Evolutionary conservation across 345 rosid genomes (phyloP), one percentile per base, ranked within the genome.

Genomic region (Boechera divaricarpa): DNA sequence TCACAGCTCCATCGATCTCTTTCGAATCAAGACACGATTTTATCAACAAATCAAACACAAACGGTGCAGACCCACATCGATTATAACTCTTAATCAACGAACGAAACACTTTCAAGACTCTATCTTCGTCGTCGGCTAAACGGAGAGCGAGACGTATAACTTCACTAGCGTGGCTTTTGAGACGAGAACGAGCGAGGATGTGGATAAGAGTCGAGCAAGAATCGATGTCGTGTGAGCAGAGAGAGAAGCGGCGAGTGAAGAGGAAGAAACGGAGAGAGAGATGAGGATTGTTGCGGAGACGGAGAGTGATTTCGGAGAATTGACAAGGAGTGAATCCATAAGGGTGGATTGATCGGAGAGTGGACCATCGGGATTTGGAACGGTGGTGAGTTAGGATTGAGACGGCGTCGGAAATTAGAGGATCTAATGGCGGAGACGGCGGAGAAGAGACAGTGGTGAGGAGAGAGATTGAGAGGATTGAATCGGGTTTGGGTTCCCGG

Each of bases 21-120:
- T 86, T 82, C 77, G 78, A 75, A 48, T 92, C 95, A 67, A 94
- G 80, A 70, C 94, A 90, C 63, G 87, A 76, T 65, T 82, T 84
- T 16, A 91, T 78, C 83, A 91, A 73, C 84, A 90, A 69, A 83
- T 89, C 95, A 47, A 90, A 88, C 71, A 94, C 97, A 61, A 92
- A 92, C 0, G 95, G 98, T 7, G 98, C 93, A 51, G 97, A 92
- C n/a, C 88, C 94, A 62, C 96, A 91, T 75, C 84, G 84, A 47
- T 87, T 86, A 38, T 91, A 90, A 5, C 86, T 89, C 81, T 86
- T 83, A 5, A 83, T 83, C 32, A 91, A 55, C 67, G 81, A 38
- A 33, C 83, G 70, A 45, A 87, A 87, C 48, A 89, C 67, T 70
- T 70, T 83, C 49, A 76, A 26, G 6, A 75, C 80, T 69, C 48